Evolutionary conservation across 2,329 filamentous ascomycete genomes (phyloP).

Genomic region (Penicillium occitanis): DNA sequence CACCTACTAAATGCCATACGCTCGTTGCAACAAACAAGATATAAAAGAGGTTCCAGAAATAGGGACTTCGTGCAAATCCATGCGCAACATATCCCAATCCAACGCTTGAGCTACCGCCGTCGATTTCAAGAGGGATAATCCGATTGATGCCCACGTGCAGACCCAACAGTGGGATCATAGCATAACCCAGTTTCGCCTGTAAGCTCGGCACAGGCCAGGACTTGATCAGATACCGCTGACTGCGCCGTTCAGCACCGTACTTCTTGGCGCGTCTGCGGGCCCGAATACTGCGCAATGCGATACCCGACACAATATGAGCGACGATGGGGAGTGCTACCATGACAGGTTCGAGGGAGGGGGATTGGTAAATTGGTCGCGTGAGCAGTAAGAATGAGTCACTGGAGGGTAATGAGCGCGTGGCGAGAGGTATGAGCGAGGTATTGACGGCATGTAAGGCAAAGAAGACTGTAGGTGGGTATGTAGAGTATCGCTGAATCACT

Average conservation of each 20-base stretch:
- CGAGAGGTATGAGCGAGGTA: constrained; percentile 75
- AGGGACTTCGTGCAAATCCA: constrained; percentile 72
- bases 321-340: constrained; percentile 73
- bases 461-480: constrained; percentile 78
- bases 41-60: constrained; percentile 69
- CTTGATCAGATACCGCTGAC: constrained; percentile 47
- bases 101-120: constrained; percentile 84
- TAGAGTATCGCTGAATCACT: constrained; percentile 82
- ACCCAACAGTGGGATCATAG: constrained; percentile 62
- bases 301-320: constrained; percentile 73
- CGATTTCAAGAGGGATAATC: constrained; percentile 68
- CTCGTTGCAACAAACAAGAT: constrained; percentile 64
- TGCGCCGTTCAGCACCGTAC: constrained; percentile 68
- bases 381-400: constrained; percentile 87
- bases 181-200: constrained; percentile 71
- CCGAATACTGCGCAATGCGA: constrained; percentile 73
- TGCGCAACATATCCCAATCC: constrained; percentile 81
- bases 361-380: constrained; percentile 89
- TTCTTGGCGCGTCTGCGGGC: constrained; percentile 68
- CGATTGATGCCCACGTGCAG: constrained; percentile 77
- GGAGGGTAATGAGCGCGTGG: constrained; percentile 68
- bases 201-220: constrained; percentile 71
- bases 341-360: constrained; percentile 73
- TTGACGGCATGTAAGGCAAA: constrained; percentile 75
- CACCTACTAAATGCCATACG: constrained; percentile 79